phyloP scores from a whole-genome alignment of 768 basidiomycete species.

The Clathrus columnatus region DNA sequence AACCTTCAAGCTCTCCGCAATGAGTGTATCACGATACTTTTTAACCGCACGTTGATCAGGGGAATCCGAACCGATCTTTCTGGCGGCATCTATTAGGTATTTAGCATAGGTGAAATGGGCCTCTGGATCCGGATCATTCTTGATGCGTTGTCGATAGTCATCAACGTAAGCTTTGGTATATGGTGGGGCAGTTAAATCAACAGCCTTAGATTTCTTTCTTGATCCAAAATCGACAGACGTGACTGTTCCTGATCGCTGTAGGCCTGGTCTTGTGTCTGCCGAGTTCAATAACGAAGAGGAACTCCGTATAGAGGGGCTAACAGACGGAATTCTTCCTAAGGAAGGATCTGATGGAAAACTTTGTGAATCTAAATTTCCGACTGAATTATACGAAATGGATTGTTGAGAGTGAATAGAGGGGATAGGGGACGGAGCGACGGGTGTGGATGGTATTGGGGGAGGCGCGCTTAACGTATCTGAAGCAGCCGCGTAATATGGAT shows the following conservation, averaged over 20 bases:
- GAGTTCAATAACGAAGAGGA: conserved; percentile 40
- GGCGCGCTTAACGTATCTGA: conserved; percentile 76
- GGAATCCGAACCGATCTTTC: conserved; percentile 68
- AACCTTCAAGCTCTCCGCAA: conserved; percentile 85
- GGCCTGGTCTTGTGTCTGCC: conserved; percentile 31
- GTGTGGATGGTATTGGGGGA: too few relatives aligned
- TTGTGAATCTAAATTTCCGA: neutral
- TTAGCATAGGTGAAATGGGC: conserved; percentile 98
- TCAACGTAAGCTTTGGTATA: conserved; percentile 96
- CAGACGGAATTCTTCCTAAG: conserved; percentile 5
- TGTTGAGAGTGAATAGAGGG: conserved; percentile 12
- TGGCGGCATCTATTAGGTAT: conserved; percentile 97
- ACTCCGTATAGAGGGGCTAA: conserved; percentile 4
- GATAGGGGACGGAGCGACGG: conserved; percentile 23
- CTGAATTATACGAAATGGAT: conserved; percentile 19
- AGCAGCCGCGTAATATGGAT: conserved; percentile 63
- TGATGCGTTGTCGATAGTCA: conserved; percentile 94
- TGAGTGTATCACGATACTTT: conserved; percentile 82
- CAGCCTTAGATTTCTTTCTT: conserved; percentile 62
- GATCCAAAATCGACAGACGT: conserved; percentile 49
- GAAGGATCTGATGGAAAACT: neutral
- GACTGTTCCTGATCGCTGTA: conserved; percentile 50
- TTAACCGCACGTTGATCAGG: conserved; percentile 77
- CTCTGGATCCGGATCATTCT: conserved; percentile 95
- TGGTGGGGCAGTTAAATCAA: conserved; percentile 75